Evolutionary conservation across 2,329 filamentous ascomycete genomes (phyloP).

Genomic region (Pseudogymnoascus sp.): DNA sequence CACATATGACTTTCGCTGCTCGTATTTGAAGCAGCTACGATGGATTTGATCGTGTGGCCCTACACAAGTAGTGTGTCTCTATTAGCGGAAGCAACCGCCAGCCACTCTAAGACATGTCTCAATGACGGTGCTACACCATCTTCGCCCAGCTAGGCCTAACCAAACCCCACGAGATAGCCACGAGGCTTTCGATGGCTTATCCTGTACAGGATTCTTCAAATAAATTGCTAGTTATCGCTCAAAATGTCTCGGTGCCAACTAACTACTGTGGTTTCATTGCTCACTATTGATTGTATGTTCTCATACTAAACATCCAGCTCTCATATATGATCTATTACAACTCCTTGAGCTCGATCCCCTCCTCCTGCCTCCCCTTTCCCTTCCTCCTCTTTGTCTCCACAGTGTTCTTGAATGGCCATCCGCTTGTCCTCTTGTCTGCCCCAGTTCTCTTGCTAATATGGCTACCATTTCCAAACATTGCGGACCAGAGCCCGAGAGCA

Average conservation of each 20-base stretch:
- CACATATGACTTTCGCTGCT: background rate
- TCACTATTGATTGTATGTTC: background rate
- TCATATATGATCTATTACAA: background rate
- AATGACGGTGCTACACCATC: background rate
- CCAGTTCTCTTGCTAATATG: slow-evolving; percentile 57
- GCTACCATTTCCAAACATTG: slow-evolving; percentile 43
- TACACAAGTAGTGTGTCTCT: background rate
- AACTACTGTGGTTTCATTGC: background rate
- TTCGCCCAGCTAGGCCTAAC: background rate
- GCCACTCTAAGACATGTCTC: slow-evolving; percentile 2
- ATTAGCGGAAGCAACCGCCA: background rate
- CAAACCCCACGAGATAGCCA: background rate
- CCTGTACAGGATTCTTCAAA: background rate
- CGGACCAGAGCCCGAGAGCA: slow-evolving; percentile 53
- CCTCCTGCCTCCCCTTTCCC: background rate
- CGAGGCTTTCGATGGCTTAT: background rate
- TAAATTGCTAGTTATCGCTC: background rate
- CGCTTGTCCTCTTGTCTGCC: slow-evolving; percentile 59
- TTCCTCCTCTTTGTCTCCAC: slow-evolving; percentile 34
- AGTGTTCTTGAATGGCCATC: slow-evolving; percentile 58
- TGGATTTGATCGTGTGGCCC: background rate
- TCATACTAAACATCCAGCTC: background rate
- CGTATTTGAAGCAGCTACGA: background rate
- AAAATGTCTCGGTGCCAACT: background rate
- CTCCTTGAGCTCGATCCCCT: slow-evolving; percentile 3